phyloP scores from a whole-genome alignment of 306 rosid species.

The Fragaria iinumae region DNA sequence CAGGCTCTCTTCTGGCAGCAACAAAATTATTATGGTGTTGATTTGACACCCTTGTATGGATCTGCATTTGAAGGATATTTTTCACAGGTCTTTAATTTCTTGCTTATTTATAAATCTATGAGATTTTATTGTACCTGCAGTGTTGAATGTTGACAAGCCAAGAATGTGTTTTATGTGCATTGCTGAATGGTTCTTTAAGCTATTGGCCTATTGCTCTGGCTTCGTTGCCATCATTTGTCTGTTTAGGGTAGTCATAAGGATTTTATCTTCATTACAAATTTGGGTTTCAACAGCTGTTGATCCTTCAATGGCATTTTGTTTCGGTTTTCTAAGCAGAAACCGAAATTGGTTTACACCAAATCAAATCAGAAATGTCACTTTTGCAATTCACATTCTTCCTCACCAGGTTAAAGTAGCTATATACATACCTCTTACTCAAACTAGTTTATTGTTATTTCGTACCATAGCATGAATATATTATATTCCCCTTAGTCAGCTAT shows the following conservation, averaged over 20 bases:
- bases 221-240: not conserved
- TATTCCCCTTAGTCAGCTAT: no score
- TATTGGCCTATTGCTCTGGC: not conserved
- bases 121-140: not conserved
- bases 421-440: not conserved
- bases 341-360: not conserved
- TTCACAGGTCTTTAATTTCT: conserved; percentile 63
- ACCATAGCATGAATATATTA: no score
- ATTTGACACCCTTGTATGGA: conserved; percentile 82
- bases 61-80: conserved; percentile 92
- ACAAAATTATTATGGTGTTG: conserved; percentile 87
- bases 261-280: not conserved
- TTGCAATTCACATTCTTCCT: not conserved
- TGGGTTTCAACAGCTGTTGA: not conserved
- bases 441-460: not conserved
- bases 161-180: not conserved
- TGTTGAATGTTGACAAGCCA: not conserved
- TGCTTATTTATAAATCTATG: conserved; percentile 10
- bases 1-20: conserved; percentile 99
- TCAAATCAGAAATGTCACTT: not conserved
- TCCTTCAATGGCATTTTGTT: not conserved
- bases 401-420: conserved; percentile 2
- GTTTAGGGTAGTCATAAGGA: not conserved
- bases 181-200: conserved; percentile 1
- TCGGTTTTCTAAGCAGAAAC: not conserved